Base-by-base conservation (phyloP, 495 filamentous ascomycete species). In the Penicillium cinerascens region DNA sequence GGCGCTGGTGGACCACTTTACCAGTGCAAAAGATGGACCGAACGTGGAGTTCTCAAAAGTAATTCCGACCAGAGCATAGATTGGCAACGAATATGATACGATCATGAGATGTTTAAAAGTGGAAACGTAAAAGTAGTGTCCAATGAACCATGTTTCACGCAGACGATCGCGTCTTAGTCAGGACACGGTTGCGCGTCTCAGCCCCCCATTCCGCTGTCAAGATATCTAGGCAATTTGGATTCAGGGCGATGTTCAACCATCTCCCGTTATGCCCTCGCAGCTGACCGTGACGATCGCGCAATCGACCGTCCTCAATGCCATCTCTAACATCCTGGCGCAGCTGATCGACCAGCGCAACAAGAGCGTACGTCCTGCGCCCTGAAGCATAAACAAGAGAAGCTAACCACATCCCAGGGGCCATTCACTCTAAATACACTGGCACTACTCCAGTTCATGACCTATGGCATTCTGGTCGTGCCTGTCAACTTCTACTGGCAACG, bases 401-500 rank as follows among this genome's bases (percentile, higher is more conserved):
- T 58, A 58, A 58, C 38, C 26, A 20, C 8, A 5, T 9, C 3
- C 7, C 27, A 66, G 63, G 47, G 35, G 6, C 69, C 76, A 25
- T 73, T 75, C 35, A 62, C 59, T 21, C 51, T 95, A 51, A 80
- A 91, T 70, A 72, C 67, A 50, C 63, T 75, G 11, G 82, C 86
- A 1, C 68, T 95, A 43, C 68, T 92, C 58, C 88, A 92, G 65
- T 97, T 95, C 69, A 64, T 87, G 49, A 62, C 89, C 43, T 97
- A 86, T 73, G 78, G 84, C 43, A 64, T 89, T 23, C 56, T 97
- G 44, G 87, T 80, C 60, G 84, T 86, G 15, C 92, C 93, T 4
- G 86, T 88, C 18, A 97, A 97, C 71, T 88, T 90, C 69, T 71
- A 87, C 59, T 98, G 91, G 91, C 91, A 89, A 66, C 74, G 69